Conservation (phyloP, 805 yeast genomes). For the Torulaspora delbrueckii region DNA sequence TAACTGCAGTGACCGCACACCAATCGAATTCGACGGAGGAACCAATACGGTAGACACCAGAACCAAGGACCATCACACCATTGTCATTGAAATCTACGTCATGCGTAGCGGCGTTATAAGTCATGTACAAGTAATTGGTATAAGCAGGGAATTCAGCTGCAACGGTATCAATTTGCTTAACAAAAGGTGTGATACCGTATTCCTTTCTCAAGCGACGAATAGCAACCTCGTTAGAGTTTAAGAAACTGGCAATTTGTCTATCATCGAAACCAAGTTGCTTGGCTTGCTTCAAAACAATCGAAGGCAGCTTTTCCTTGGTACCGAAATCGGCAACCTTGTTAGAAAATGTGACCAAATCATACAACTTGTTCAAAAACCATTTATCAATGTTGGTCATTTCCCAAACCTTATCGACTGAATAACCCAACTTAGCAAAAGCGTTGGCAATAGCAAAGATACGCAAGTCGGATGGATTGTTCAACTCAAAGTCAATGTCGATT, state of each 20-base stretch:
- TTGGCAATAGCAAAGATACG: constrained; percentile 95
- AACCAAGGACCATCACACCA: constrained; percentile 93
- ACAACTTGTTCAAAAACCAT: constrained; percentile 91
- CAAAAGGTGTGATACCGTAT: constrained; percentile 82
- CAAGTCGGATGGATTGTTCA: constrained; percentile 96
- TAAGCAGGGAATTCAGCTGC: constrained; percentile 98
- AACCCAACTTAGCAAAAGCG: constrained; percentile 74
- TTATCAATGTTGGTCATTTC: constrained; percentile 85
- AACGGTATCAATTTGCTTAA: constrained; percentile 95
- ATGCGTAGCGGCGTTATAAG: constrained; percentile 85
- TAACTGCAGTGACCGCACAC: constrained; percentile 97
- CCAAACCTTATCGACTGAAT: constrained; percentile 90
- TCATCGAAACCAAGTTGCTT: constrained; percentile 97
- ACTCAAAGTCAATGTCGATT: constrained; percentile 85
- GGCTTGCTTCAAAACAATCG: constrained; percentile 66
- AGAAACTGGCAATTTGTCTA: constrained; percentile 87
- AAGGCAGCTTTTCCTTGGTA: constrained; percentile 53
- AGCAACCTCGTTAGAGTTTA: constrained; percentile 87
- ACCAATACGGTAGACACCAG: constrained; percentile 98
- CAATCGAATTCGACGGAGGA: constrained; percentile 98
- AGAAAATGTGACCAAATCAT: constrained; percentile 69
- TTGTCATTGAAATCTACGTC: constrained; percentile 88
- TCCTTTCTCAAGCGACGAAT: constrained; percentile 85
- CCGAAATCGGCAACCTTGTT: constrained; percentile 54
- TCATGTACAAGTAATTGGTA: constrained; percentile 91